These are phyloP conservation scores for Boletus tylopilopsis DNA, from an alignment of 768 basidiomycete species.

Conservation along the genomic window DNA sequence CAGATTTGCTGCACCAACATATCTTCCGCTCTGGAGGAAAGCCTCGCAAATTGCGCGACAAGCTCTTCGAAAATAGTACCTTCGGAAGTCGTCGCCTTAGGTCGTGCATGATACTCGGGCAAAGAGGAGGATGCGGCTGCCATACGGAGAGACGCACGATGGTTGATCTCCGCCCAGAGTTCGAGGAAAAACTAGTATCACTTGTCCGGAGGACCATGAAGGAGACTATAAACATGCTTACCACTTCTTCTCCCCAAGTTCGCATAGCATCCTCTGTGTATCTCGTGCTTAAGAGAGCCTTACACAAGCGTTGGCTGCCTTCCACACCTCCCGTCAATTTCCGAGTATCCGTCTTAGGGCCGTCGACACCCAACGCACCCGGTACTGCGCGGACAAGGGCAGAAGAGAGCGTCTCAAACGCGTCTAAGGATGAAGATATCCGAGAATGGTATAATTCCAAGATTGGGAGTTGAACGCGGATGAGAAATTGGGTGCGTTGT, in stretches of 20 bases:
- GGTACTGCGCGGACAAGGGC: constrained; percentile 88
- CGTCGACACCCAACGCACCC: constrained; percentile 69
- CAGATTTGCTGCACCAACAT: constrained; percentile 83
- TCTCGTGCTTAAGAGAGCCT: constrained; percentile 78
- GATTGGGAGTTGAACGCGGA: constrained; percentile 80
- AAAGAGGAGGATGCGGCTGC: constrained; percentile 47
- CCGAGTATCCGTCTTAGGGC: constrained; percentile 45
- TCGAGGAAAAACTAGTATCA: constrained; percentile 82
- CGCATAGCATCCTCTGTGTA: constrained; percentile 70
- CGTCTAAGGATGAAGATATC: constrained; percentile 82
- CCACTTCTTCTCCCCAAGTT: constrained; percentile 87
- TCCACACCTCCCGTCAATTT: constrained; percentile 78
- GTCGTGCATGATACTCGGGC: constrained; percentile 37
- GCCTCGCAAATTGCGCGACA: constrained; percentile 55
- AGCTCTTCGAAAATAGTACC: constrained; percentile 81
- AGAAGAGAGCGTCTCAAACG: constrained; percentile 89
- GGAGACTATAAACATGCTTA: constrained; percentile 36
- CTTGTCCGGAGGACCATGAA: neutral
- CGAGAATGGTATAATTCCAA: constrained; percentile 74
- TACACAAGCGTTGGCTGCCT: constrained; percentile 79
- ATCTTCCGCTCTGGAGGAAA: constrained; percentile 74
- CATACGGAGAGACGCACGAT: constrained; percentile 52
- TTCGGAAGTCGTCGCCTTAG: constrained; percentile 36
- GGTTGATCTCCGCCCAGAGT: constrained; percentile 78
- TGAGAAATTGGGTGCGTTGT: constrained; percentile 82